phyloP scores from a whole-genome alignment of 306 rosid species.

The Quercus engelmannii region DNA sequence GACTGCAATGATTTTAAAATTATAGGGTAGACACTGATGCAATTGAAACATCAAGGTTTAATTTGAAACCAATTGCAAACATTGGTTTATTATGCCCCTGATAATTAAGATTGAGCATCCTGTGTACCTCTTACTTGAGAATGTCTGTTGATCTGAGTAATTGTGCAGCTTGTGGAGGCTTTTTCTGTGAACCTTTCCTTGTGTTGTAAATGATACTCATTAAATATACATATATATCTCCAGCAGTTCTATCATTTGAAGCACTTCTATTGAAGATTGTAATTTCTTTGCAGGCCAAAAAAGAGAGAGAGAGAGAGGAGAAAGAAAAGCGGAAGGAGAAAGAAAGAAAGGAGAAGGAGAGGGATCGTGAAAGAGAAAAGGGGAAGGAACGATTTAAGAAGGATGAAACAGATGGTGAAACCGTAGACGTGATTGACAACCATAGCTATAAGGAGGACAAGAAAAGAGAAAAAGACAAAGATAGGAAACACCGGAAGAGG shows the following conservation, averaged over 20 bases:
- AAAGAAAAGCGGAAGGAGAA: constrained; percentile 41
- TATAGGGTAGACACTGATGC: no score
- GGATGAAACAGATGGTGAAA: constrained; percentile 91
- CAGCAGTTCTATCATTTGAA: not conserved
- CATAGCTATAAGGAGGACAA: constrained; percentile 81
- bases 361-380: constrained; percentile 86
- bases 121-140: not conserved
- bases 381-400: constrained; percentile 79
- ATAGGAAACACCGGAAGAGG: constrained; percentile 90
- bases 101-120: not conserved
- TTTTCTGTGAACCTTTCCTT: not conserved
- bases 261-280: not conserved
- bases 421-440: constrained; percentile 47
- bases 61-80: no score
- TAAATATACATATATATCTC: not conserved
- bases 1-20: no score
- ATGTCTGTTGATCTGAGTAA: not conserved
- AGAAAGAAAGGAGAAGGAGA: constrained; percentile 74
- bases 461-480: constrained; percentile 90
- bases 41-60: no score
- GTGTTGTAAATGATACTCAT: not conserved
- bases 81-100: no score
- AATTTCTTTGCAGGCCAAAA: constrained; percentile 61
- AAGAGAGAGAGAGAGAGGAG: constrained; percentile 81
- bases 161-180: not conserved